Base-by-base conservation (phyloP, 345 rosid genomes). In the Gossypium anomalum region DNA sequence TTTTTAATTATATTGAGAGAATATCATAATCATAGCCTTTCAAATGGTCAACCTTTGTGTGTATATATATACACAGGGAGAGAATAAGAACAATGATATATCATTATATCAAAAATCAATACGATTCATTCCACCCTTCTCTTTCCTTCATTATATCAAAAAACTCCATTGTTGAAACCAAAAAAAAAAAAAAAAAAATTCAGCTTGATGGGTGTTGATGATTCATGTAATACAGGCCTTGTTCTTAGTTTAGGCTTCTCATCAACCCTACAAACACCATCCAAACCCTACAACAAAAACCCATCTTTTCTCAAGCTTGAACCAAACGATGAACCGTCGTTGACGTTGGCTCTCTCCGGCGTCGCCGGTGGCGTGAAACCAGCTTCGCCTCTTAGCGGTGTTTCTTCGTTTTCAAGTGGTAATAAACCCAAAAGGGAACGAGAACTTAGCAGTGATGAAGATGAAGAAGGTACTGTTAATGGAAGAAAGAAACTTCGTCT, bases 401-500 rank as follows among this genome's bases (percentile, higher is more conserved):
- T 85, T 73, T 87, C 87, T 71, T 85, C 87, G 20, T 85, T 86
- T 73, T 84, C 92, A 43, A 78, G 84, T 66, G 84, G 81, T 55
- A 84, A 87, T 55, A 84, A 87, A 70, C 83, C 84, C 15, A 86
- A 83, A 67, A 79, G 87, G 79, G 95, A 90, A 62, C 82, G 97
- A 85, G 98, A 92, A 43, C 73, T 84, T 16, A 85, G 85, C 81
- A 81, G 89, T 69, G 88, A 85, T 64, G 88, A 85, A 76, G 86
- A 88, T 15, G 85, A 81, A 41, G 86, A 88, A 64, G 93, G 87
- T 45, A 34, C 41, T 5, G 77, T 80, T 72, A 89, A 87, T 80
- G 89, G 92, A 1, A 89, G 98, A 74, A 95, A 93, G 87, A 95
- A 95, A 70, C 99, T 95, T 67, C 79, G 99, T 62, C 97, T 95